Evolutionary conservation across 73 alveolate genomes (phyloP), one percentile per base, ranked within the genome.

Genomic region (Paramecium sonneborni): DNA sequence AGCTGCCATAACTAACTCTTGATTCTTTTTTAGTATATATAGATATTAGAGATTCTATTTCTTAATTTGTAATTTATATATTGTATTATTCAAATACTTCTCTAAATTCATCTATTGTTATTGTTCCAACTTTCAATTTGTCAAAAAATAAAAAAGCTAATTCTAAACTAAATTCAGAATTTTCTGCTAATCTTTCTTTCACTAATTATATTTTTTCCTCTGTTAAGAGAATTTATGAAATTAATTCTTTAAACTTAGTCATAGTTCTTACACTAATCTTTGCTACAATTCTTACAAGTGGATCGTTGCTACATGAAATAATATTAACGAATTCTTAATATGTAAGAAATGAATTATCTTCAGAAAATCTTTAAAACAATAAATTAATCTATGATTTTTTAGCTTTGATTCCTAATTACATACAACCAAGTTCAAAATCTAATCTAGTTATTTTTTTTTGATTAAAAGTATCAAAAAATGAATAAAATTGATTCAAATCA

Each of bases 81-180:
- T 74, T 74, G 87, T 74, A 39, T 5, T 23, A 23, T 20, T 74
- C 87, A 37, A 74, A 74, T 34, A 74, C 87, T 74, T 74, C 87
- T 35, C 87, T 74, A 37, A 74, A 74, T 37, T 74, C 87, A 37
- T 74, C 87, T 34, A 74, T 74, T 3, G 87, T 74, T 14, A 74
- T 74, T 18, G 87, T 37, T n/a, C 87, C 87, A 8, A 74, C 32
- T 74, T 74, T 37, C n/a, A 74, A 39, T 74, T 74, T 74, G 24
- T 74, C 87, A 21, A 74, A 34, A 39, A 74, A 74, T 37, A 28
- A 74, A 10, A 74, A 74, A 9, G 87, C 87, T 14, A 74, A 74
- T 74, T 74, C 87, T 5, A 74, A 11, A 37, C 67, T 37, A 37
- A 74, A 74, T 39, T 74, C 87, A 34, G 56, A 74, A 37, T 74